Evolutionary conservation across 768 basidiomycete species (phyloP), one percentile per base, ranked within the genome.

Genomic region (Termitomyces sp.): DNA sequence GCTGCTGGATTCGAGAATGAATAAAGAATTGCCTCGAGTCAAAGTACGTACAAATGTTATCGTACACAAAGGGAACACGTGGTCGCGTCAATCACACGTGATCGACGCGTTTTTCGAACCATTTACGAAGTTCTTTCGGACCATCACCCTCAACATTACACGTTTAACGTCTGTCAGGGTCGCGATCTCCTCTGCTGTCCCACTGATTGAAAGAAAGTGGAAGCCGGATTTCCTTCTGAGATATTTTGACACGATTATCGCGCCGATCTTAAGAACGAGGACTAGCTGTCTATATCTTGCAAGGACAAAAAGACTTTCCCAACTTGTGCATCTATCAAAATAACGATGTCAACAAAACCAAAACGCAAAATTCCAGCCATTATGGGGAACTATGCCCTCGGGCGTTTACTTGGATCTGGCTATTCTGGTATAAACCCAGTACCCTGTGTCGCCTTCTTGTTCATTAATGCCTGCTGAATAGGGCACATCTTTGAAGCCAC

Each of bases 401-500:
- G 76, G 21, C 75, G 82, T 38, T 75, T 73, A 17, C 73, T 91
- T 30, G 88, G 88, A 23, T 83, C 86, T 45, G 88, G 88, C 3
- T 90, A 85, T 65, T 89, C 87, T 58, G 88, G 88, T 84, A 56
- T 56, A 75, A 65, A 17, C 53, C 48, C n/a, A 26, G 33, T 41
- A 19, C 19, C 6, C 26, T 30, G 11, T 50, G 14, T 47, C 28
- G 33, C 26, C n/a, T 14, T 43, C 37, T 38, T 54, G 19, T 26
- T 28, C 41, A 50, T 30, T 9, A 12, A 31, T 48, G 9, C 3
- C 50, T 35, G 47, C 53, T 52, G 49, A 41, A 26, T 60, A 90
- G 89, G 89, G 41, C 83, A 85, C 17, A 91, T 90, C 56, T 91
- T 77, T 64, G 75, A 78, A 21, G 89, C 89, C 0, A 67, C 63